phyloP scores from a whole-genome alignment of 1,284 basidiomycete genomes.

The Rhodotorula sp. region DNA sequence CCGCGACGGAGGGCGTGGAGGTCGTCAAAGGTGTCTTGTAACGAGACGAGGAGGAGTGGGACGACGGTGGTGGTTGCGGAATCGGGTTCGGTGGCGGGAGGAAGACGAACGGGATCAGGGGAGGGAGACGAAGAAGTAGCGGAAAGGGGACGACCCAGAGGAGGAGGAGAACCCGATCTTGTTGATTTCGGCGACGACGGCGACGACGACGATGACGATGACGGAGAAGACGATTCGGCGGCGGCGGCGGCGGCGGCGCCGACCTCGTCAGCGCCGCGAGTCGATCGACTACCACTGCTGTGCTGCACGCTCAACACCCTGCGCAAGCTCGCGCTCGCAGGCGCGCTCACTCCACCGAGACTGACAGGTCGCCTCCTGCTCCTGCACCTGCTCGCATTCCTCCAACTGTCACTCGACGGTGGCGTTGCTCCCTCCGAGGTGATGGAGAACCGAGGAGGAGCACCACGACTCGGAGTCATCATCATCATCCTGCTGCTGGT shows the following conservation, averaged over 20 bases:
- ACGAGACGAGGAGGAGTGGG: constrained; percentile 7
- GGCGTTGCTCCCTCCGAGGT: too few relatives aligned
- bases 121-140: not conserved
- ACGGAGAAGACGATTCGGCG: too few relatives aligned
- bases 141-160: not conserved
- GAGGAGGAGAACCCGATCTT: too few relatives aligned
- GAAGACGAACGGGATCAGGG: not conserved
- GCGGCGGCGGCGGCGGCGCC: too few relatives aligned
- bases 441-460: too few relatives aligned
- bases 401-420: too few relatives aligned
- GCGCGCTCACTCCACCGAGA: constrained; percentile 19
- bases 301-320: not conserved
- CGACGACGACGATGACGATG: too few relatives aligned
- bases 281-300: too few relatives aligned
- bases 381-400: too few relatives aligned
- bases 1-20: constrained; percentile 10
- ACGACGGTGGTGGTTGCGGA: not conserved
- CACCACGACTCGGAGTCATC: too few relatives aligned
- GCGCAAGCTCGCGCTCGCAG: not conserved
- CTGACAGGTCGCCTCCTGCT: constrained; percentile 3
- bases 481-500: not conserved
- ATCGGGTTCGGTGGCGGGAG: not conserved
- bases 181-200: too few relatives aligned
- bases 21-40: constrained; percentile 17
- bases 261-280: too few relatives aligned